Percentiles rank a stretch among this genome's conserved stretches.
Conservation (phyloP, 805 yeast species). For the Tetrapisispora pingtungensis region DNA sequence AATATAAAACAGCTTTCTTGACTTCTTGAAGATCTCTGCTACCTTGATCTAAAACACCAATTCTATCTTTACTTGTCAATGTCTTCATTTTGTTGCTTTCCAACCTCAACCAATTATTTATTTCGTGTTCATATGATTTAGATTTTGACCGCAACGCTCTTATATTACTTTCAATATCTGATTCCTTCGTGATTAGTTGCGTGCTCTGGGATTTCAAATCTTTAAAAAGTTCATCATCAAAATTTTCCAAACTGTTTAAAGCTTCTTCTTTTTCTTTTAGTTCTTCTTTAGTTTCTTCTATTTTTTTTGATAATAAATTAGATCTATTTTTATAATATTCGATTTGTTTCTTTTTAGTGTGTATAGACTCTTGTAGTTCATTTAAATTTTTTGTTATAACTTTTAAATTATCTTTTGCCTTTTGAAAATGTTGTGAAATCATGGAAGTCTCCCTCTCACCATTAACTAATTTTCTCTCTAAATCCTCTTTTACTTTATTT, state of each 20-base stretch:
- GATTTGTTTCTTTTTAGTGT: constrained; percentile 9
- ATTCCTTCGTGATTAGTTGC: constrained; percentile 14
- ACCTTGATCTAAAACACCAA: constrained; percentile 35
- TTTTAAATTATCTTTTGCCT: constrained; percentile 1
- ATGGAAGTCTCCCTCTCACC: constrained; percentile 6
- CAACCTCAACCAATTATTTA: constrained; percentile 29
- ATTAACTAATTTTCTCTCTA: constrained; percentile 25
- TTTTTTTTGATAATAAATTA: constrained; percentile 10
- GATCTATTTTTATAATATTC: constrained; percentile 16
- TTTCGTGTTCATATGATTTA: constrained; percentile 32
- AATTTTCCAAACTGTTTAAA: constrained; percentile 7
- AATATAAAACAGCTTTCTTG: constrained; percentile 25
- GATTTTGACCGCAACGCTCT: constrained; percentile 24
- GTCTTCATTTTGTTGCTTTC: constrained; percentile 30
- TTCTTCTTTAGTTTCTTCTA: constrained; percentile 7
- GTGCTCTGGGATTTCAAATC: constrained; percentile 16
- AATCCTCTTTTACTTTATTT: constrained; percentile 20
- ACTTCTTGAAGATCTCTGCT: constrained; percentile 26
- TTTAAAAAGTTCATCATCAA: constrained; percentile 12
- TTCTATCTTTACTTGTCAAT: constrained; percentile 40
- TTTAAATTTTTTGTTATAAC: constrained; percentile 11
- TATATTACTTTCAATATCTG: constrained; percentile 11
- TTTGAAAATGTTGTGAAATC: constrained; percentile 6
- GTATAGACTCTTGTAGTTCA: constrained; percentile 11
- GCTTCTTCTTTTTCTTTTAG: constrained; percentile 5